phyloP scores from a whole-genome alignment of 306 rosid genomes.

The Cotoneaster glaucophyllus region DNA sequence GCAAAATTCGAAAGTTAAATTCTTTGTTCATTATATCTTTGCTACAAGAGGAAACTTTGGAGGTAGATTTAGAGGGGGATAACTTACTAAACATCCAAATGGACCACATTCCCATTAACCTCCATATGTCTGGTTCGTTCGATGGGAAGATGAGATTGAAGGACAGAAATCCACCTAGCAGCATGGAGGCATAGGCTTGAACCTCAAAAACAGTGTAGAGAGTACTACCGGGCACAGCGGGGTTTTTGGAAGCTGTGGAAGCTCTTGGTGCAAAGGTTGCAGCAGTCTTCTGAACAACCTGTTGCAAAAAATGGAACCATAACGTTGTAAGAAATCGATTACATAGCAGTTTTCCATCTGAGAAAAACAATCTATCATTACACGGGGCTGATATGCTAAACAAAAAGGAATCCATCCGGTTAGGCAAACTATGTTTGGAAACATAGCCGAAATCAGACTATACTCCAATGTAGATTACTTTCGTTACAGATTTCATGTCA shows the following conservation, averaged over 20 bases:
- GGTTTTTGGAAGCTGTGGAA: constrained; percentile 78
- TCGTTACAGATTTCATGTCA: not conserved
- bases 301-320: not conserved
- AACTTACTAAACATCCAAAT: constrained; percentile 98
- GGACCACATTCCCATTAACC: constrained; percentile 99
- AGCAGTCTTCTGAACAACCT: constrained; percentile 96
- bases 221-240: constrained; percentile 79
- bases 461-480: not conserved
- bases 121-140: constrained; percentile 89
- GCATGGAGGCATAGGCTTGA: constrained; percentile 84
- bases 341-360: not conserved
- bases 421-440: not conserved
- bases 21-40: not conserved
- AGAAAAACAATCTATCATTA: too few species aligned
- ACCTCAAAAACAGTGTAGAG: constrained; percentile 89
- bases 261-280: constrained; percentile 99
- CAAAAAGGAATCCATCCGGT: not conserved
- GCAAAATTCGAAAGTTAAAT: constrained; percentile 9
- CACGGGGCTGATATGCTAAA: not conserved
- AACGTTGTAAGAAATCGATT: not conserved
- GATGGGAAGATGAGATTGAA: constrained; percentile 90
- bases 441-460: not conserved
- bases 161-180: constrained; percentile 84
- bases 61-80: not conserved
- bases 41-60: not conserved